phyloP scores from a whole-genome alignment of 2,329 filamentous ascomycete genomes.

The Macrophomina phaseolina region DNA sequence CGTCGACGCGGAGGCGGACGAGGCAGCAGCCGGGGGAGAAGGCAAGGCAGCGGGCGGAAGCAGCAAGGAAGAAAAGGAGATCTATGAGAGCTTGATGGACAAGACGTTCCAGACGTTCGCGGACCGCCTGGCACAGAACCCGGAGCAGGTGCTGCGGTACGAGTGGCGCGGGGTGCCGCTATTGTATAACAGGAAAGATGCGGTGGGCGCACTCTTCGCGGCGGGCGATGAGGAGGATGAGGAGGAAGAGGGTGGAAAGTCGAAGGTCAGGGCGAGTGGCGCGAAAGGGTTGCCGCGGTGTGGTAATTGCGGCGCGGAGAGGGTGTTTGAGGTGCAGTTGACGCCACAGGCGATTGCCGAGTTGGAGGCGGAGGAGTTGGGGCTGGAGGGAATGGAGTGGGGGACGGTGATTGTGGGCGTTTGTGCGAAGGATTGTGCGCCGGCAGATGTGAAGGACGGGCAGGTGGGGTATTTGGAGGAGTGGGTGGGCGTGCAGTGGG shows the following conservation, averaged over 20 bases:
- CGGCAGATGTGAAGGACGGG: slow-evolving; percentile 62
- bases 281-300: slow-evolving; percentile 71
- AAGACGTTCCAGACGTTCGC: slow-evolving; percentile 59
- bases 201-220: slow-evolving; percentile 69
- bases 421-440: slow-evolving; percentile 79
- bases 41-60: slow-evolving; percentile 27
- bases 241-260: slow-evolving; percentile 11
- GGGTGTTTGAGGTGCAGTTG: slow-evolving; percentile 91
- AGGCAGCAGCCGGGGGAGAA: slow-evolving; percentile 34
- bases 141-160: slow-evolving; percentile 58
- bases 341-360: slow-evolving; percentile 89
- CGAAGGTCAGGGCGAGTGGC: slow-evolving; percentile 39
- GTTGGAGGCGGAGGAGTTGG: slow-evolving; percentile 75
- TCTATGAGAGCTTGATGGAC: slow-evolving; percentile 57
- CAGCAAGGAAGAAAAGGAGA: slow-evolving; percentile 52
- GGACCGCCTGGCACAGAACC: slow-evolving; percentile 57
- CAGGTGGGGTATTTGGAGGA: slow-evolving; percentile 85
- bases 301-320: slow-evolving; percentile 71
- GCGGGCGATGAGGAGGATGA: slow-evolving; percentile 30
- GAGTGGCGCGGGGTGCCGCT: slow-evolving; percentile 60
- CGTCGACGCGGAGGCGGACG: slow-evolving; percentile 39
- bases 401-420: slow-evolving; percentile 88
- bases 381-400: slow-evolving; percentile 92
- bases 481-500: slow-evolving; percentile 98
- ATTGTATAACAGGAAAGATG: slow-evolving; percentile 80